Percentiles rank a stretch among this genome's conserved stretches.
Evolutionary conservation across 2,329 filamentous ascomycete species (phyloP).

Genomic region (Emericellopsis cladophorae): DNA sequence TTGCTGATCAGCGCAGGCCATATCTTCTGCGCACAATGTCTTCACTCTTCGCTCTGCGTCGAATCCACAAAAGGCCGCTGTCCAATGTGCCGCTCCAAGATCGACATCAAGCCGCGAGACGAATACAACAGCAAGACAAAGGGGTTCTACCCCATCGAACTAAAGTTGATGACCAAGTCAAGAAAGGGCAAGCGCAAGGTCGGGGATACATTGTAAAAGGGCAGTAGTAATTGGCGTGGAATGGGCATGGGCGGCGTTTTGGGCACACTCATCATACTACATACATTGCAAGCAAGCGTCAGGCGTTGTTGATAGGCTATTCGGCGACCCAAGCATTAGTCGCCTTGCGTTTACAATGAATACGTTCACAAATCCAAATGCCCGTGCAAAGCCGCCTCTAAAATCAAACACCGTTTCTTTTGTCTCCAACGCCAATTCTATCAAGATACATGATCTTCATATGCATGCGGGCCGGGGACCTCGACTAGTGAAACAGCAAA

Average conservation of each 20-base stretch:
- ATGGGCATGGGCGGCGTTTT: too few relatives aligned
- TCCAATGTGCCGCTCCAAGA: slow-evolving; percentile 49
- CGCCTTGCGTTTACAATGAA: background rate
- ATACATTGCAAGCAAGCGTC: too few relatives aligned
- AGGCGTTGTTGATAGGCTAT: too few relatives aligned
- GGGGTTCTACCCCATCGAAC: slow-evolving; percentile 43
- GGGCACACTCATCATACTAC: too few relatives aligned
- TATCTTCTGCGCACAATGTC: slow-evolving; percentile 50
- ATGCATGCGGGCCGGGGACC: background rate
- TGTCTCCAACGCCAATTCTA: too few relatives aligned
- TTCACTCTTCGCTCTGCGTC: slow-evolving; percentile 46
- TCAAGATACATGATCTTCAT: too few relatives aligned
- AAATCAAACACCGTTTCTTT: too few relatives aligned
- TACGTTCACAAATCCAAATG: background rate
- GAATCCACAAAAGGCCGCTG: slow-evolving; percentile 44
- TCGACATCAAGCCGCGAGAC: slow-evolving; percentile 32
- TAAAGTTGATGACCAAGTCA: slow-evolving; percentile 48
- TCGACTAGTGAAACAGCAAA: slow-evolving; percentile 25
- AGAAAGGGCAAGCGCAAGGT: slow-evolving; percentile 30
- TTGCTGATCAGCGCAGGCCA: slow-evolving; percentile 32
- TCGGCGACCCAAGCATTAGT: too few relatives aligned
- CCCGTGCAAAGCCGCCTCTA: background rate
- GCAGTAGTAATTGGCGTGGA: too few relatives aligned
- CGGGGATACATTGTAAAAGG: too few relatives aligned
- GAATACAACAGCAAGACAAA: slow-evolving; percentile 32